phyloP scores from a whole-genome alignment of 257 asterid genomes.

The Nicotiana tomentosiformis region DNA sequence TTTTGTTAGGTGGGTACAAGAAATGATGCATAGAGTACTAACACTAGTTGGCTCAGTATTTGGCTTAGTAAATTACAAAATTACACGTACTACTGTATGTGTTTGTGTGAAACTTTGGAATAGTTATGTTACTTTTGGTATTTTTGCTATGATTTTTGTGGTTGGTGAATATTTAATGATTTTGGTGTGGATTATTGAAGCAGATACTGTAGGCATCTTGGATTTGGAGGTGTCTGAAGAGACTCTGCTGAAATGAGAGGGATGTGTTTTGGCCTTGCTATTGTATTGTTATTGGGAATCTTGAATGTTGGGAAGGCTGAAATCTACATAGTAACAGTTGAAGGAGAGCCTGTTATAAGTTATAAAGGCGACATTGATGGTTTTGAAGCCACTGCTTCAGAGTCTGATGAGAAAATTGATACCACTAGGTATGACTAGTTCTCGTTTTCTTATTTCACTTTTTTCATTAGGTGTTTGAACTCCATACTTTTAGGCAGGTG shows the following conservation, averaged over 20 bases:
- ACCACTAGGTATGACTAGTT: conserved; percentile 53
- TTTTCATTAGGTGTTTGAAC: neutral
- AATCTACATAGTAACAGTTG: conserved; percentile 72
- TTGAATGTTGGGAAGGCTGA: conserved; percentile 51
- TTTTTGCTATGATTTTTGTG: neutral
- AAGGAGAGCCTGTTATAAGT: conserved; percentile 95
- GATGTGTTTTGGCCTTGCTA: conserved; percentile 26
- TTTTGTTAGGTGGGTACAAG: conserved; percentile 1
- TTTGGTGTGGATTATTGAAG: conserved; percentile 13
- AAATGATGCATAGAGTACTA: conserved; percentile 1
- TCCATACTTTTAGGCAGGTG: neutral
- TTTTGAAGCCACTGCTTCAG: conserved; percentile 92
- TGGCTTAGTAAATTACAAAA: neutral
- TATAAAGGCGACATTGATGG: conserved; percentile 82
- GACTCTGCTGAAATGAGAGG: conserved; percentile 41
- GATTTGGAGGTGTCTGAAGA: conserved; percentile 27
- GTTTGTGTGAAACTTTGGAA: neutral
- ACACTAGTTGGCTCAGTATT: neutral
- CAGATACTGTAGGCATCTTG: conserved; percentile 35
- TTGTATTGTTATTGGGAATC: conserved; percentile 32
- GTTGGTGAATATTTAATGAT: neutral
- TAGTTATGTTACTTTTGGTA: neutral
- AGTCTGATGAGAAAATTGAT: conserved; percentile 72
- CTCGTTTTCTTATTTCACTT: conserved; percentile 8
- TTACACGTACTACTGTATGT: neutral